Base-by-base conservation (phyloP, 75 land plant species). In the Ceratopteris richardii region DNA sequence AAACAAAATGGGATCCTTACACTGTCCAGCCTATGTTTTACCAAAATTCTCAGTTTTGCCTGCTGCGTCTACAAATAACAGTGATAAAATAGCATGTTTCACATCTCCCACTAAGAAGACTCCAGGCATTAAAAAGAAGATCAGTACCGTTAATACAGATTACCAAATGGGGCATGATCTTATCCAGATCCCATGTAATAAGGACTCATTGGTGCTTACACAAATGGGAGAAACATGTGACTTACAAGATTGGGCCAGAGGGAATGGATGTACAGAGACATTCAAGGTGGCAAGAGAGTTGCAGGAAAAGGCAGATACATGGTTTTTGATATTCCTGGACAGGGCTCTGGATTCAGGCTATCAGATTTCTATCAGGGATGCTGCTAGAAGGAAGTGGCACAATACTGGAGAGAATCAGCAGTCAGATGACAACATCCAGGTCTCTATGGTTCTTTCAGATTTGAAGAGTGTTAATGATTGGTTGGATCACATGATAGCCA, bases 381-480 rank as follows among this genome's bases (percentile, higher is more conserved):
- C 51, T 18, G 28, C 50, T 7, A 52, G 36, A 0, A 37, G n/a
- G 11, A 72, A 54, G 54, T 4, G 37, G 9, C 7, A 29, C 58
- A 11, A 33, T 69, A 0, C 51, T 53, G 24, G 71, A 79, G 62
- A 52, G 27, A 23, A 52, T 23, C 54, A 21, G 14, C 27, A 24
- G 54, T 28, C 54, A 4, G 55, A 46, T 1, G 63, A 86, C 25
- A 68, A 70, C 58, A 64, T 74, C 29, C 80, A 75, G 21, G 73
- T 81, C 14, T 73, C 95, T 23, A 63, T 78, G 46, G 68, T 89
- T 60, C 57, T 93, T 22, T 88, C 85, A 0, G 90, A 93, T 39
- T 54, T 93, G 61, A 93, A 93, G 70, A 54, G 80, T 44, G 88
- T 93, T 18, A 89, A 85, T 69, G 96, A 85, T 18, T 93, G 98